Percentiles rank a stretch among this genome's conserved stretches.
These are phyloP conservation scores for Flaveria brownii DNA, from an alignment of 129 eudicot species.

Conservation along the genomic window DNA sequence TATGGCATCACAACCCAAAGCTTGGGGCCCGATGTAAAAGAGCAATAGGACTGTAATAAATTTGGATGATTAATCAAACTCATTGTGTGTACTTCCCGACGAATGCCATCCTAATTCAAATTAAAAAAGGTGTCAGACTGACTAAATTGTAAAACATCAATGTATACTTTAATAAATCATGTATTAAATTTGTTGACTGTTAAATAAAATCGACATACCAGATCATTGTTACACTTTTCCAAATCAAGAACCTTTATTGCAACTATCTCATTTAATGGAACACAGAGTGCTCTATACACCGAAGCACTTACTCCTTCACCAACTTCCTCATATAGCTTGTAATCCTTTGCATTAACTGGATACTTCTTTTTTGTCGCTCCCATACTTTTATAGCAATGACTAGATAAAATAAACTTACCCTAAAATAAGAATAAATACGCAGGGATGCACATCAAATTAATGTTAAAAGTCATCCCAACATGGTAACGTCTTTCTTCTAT, in stretches of 20 bases:
- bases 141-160: background rate
- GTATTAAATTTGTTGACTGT: background rate
- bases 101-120: constrained; percentile 74
- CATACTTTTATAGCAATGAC: constrained; percentile 36
- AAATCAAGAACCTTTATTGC: constrained; percentile 96
- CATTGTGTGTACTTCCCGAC: constrained; percentile 95
- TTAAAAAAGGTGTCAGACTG: background rate
- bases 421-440: background rate
- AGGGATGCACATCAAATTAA: background rate
- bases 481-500: constrained; percentile 33
- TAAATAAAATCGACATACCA: constrained; percentile 51
- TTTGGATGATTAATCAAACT: constrained; percentile 81
- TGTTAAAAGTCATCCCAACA: constrained; percentile 33
- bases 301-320: constrained; percentile 97
- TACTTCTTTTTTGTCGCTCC: constrained; percentile 52
- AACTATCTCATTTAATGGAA: constrained; percentile 79
- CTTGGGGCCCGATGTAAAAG: constrained; percentile 71
- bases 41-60: constrained; percentile 75
- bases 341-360: constrained; percentile 63
- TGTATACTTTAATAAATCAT: background rate
- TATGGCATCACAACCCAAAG: constrained; percentile 98
- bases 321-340: constrained; percentile 74
- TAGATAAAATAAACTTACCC: background rate
- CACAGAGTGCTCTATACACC: constrained; percentile 75
- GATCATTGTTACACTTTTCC: constrained; percentile 82